Evolutionary conservation across 2,329 filamentous ascomycete genomes (phyloP), one percentile per base, ranked within the genome.

Genomic region (Blastomyces silverae): DNA sequence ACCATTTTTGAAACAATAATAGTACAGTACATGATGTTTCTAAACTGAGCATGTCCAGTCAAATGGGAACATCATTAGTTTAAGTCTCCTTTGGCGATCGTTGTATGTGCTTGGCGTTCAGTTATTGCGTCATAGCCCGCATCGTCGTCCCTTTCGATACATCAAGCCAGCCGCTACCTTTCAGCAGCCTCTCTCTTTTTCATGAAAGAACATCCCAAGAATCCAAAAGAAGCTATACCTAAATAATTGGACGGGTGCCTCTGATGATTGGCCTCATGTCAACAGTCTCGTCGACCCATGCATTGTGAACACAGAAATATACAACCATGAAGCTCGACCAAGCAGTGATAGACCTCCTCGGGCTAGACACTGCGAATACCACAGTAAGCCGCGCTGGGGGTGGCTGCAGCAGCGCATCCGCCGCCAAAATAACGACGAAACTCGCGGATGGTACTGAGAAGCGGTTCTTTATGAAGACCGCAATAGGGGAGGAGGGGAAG

Each of bases 381-480:
- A 61, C 44, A 11, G 58, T 61, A 34, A 48, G 39, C 44, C 25
- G 58, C n/a, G 22, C 44, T 11, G 58, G 44, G 13, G 58, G 44
- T 15, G 58, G 58, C 20, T 61, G 58, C 25, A 61, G 58, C 58
- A 61, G 58, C 42, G 58, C 58, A 22, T 61, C 58, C 17, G 25
- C 58, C 3, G 42, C 42, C 8, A 34, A 48, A 50, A 61, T 61
- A 44, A 61, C 6, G 1, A 61, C 58, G 17, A 48, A 34, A n/a
- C 58, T 61, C 25, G 25, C 42, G 3, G 62, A 63, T 28, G 62
- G 50, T 65, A 69, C 73, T 69, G 68, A 74, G 62, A 70, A 72
- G 1, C 71, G 67, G 42, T 77, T 77, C 70, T 80, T 79, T 64
- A 68, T 79, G 50, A 79, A 80, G 67, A 78, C 74, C 0, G 75